Evolutionary conservation across 148 eudicot species (phyloP), one percentile per base, ranked within the genome.

Genomic region (Oxyria digyna): DNA sequence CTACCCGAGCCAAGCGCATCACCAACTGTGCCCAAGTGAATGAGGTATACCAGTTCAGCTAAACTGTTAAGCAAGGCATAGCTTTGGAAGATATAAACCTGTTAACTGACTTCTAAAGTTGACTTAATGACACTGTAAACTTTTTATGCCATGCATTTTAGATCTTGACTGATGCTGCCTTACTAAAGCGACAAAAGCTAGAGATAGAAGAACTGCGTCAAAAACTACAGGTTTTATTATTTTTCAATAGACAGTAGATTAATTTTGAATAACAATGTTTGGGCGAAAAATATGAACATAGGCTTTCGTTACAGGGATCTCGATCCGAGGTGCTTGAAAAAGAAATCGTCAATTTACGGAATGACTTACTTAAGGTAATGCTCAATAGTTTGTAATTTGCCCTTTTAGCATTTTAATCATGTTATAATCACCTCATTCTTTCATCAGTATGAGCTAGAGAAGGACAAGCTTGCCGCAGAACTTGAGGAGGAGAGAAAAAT

Each of bases 1-100:
- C 99, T 66, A 94, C 82, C 78, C 84, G 99, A 83, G 99, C 97
- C 67, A 94, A 94, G 65, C 83, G 89, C 69, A 87, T 94, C 67
- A 91, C 99, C 38, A 94, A 94, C 72, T 91, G 97, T 69, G 96
- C 91, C 75, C 92, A 94, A 94, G 91, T 94, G 77, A 91, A 94
- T 75, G 97, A 94, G 99, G 99, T 91, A 63, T 32, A 41, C 31
- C 27, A 2, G 38, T 59, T 27, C n/a, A 59, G 35, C 37, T 29
- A 59, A 29, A 14, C 15, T 54, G 11, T n/a, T 20, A 24, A 54
- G 31, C 64, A 27, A 23, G 18, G 13, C 27, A 57, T 55, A 57
- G 64, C 5, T 52, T 27, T 35, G 6, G 38, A 35, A 35, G 38
- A 45, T 6, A 23, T 49, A 54, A 54, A 54, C 62, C 10, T 24